These are phyloP conservation scores for Magnusiomyces tetraspermus DNA, from an alignment of 1,139 yeast genomes.

Conservation along the genomic window DNA sequence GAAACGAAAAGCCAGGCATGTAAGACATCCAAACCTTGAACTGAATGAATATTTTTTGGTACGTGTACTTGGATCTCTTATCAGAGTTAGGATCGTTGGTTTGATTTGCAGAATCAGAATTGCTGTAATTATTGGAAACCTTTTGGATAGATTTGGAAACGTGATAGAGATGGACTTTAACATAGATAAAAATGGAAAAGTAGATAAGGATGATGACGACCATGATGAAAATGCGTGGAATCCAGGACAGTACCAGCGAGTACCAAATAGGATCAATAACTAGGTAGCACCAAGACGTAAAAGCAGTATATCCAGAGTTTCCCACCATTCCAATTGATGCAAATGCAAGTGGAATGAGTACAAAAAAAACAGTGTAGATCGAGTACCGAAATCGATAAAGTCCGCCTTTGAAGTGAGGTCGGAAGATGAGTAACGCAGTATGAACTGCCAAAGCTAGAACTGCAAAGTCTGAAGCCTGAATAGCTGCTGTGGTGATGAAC, in stretches of 20 bases:
- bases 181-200: conserved; percentile 60
- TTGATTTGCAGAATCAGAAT: not conserved
- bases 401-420: conserved; percentile 34
- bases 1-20: conserved; percentile 4
- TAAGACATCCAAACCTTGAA: conserved; percentile 3
- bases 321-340: conserved; percentile 65
- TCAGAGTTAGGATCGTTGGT: not conserved
- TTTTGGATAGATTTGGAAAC: conserved; percentile 9
- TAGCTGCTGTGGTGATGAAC: conserved; percentile 61
- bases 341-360: conserved; percentile 51
- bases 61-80: not conserved
- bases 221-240: conserved; percentile 60
- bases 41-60: not conserved
- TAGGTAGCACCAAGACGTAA: conserved; percentile 67
- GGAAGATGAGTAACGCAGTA: conserved; percentile 57
- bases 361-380: conserved; percentile 44
- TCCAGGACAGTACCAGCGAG: conserved; percentile 66
- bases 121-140: not conserved
- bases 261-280: conserved; percentile 68
- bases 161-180: conserved; percentile 24
- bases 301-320: conserved; percentile 22
- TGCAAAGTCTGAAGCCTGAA: conserved; percentile 46
- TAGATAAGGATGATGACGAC: conserved; percentile 54
- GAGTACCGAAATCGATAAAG: conserved; percentile 45
- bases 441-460: conserved; percentile 73